Evolutionary conservation across 2,329 filamentous ascomycete species (phyloP).

Genomic region (Eutypa lata): DNA sequence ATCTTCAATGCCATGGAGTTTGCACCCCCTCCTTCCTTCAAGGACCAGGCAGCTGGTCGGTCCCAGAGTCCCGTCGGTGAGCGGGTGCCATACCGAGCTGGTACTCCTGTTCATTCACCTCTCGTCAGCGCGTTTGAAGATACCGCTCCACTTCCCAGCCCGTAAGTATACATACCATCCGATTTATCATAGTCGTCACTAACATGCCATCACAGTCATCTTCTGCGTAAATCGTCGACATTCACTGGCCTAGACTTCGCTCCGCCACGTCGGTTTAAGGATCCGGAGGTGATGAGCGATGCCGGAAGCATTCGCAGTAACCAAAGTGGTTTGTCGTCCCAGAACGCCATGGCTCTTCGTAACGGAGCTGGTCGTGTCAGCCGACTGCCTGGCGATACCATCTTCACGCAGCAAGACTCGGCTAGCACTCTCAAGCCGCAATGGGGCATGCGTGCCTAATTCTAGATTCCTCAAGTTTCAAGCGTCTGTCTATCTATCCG

Average conservation of each 20-base stretch:
- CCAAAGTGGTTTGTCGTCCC: slow-evolving; percentile 71
- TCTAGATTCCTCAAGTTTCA: not conserved
- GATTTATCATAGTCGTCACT: slow-evolving; percentile 2
- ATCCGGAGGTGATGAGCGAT: slow-evolving; percentile 59
- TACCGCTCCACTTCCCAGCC: slow-evolving; percentile 79
- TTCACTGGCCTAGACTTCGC: slow-evolving; percentile 81
- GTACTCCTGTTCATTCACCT: slow-evolving; percentile 71
- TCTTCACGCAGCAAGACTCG: slow-evolving; percentile 73
- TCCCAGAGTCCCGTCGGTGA: slow-evolving; percentile 63
- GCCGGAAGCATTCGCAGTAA: slow-evolving; percentile 69
- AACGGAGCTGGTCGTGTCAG: slow-evolving; percentile 83
- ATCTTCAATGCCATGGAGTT: slow-evolving; percentile 72
- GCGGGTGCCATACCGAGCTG: slow-evolving; percentile 70
- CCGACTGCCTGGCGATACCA: slow-evolving; percentile 74
- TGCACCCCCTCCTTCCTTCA: slow-evolving; percentile 69
- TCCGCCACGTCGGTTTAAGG: slow-evolving; percentile 70
- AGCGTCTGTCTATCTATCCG: not conserved
- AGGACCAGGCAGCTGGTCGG: slow-evolving; percentile 67
- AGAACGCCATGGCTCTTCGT: slow-evolving; percentile 69
- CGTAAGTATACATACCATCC: slow-evolving; percentile 58
- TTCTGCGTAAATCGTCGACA: slow-evolving; percentile 72
- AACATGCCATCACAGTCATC: slow-evolving; percentile 50
- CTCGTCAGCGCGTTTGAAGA: slow-evolving; percentile 84
- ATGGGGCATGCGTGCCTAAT: slow-evolving; percentile 51
- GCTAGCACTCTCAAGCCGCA: slow-evolving; percentile 56